Conservation (phyloP, 768 basidiomycete genomes). For the Termitomyces sp. region DNA sequence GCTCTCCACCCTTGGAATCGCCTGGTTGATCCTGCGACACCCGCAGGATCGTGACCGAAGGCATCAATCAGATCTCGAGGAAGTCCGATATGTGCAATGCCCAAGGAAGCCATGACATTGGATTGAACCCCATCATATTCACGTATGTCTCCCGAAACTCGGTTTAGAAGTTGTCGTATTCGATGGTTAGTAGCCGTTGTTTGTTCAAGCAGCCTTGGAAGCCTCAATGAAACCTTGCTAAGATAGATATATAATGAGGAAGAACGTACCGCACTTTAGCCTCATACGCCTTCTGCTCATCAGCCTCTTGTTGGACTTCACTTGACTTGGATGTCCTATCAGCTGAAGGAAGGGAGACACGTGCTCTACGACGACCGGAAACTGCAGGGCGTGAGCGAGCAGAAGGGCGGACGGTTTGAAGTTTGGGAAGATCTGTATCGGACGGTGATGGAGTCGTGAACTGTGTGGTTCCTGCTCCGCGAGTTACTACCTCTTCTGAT, state of each 20-base stretch:
- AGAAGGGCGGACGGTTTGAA: neutral
- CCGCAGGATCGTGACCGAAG: constrained; percentile 73
- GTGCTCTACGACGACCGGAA: constrained; percentile 22
- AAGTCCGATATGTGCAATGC: constrained; percentile 43
- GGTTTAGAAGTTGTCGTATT: constrained; percentile 66
- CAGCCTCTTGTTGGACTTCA: constrained; percentile 34
- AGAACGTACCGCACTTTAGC: constrained; percentile 47
- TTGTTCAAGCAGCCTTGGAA: constrained; percentile 55
- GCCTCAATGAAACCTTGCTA: neutral
- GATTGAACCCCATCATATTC: constrained; percentile 64
- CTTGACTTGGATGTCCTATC: constrained; percentile 20
- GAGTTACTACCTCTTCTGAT: constrained; percentile 5
- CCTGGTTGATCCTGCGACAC: constrained; percentile 66
- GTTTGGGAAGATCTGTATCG: constrained; percentile 1
- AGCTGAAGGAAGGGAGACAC: constrained; percentile 22
- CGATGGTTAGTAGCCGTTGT: constrained; percentile 58
- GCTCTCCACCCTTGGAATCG: constrained; percentile 63
- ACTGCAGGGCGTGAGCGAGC: constrained; percentile 30
- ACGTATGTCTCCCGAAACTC: constrained; percentile 54
- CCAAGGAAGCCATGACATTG: constrained; percentile 45
- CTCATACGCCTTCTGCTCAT: constrained; percentile 55
- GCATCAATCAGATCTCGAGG: constrained; percentile 71
- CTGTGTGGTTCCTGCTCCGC: constrained; percentile 6
- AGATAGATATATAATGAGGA: neutral
- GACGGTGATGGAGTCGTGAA: constrained; percentile 9